Evolutionary conservation across 2,329 filamentous ascomycete species (phyloP), one percentile per base, ranked within the genome.

Genomic region (Davidsoniella virescens): DNA sequence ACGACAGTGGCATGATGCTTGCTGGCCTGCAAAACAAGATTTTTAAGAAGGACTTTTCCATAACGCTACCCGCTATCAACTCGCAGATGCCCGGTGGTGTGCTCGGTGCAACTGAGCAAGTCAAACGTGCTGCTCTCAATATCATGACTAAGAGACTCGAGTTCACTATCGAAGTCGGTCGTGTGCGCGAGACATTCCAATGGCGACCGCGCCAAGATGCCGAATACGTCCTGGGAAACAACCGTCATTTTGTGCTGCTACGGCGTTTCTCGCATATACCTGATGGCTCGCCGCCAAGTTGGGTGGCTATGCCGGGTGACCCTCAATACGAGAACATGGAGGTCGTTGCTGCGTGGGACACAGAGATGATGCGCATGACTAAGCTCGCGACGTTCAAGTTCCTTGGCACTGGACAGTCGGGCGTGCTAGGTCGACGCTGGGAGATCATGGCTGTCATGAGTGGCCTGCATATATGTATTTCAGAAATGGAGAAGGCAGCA

Each of bases 231-330:
- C 60, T 59, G 20, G 57, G 61, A 5, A 51, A 57, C n/a, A 58
- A 55, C 3, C 54, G 56, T 10, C 66, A 68, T 7, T 67, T 64
- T 63, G 68, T 70, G 58, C 61, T 71, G 5, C 59, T 69, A 29
- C 59, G 67, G n/a, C 41, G 65, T 48, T 56, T 50, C 17, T 54
- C 33, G 5, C 33, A 47, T 17, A 50, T 44, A 17, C 47, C 51
- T 1, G 50, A 47, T 14, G 53, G 50, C 10, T 43, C 53, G 20
- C 51, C 51, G 2, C 1, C 57, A 51, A 9, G 53, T 42, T 17
- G 47, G 47, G 52, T 54, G 12, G 51, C 49, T 20, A 57, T 55
- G 1, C 52, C 55, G 18, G 56, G 59, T 33, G 49, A 41, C 5
- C 20, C 33, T n/a, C 41, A 38, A 8, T 59, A 61, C 14, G 65